Percentiles rank a stretch among this genome's conserved stretches.
phyloP scores from a whole-genome alignment of 768 basidiomycete species.

The Kwoniella dejecticola region DNA sequence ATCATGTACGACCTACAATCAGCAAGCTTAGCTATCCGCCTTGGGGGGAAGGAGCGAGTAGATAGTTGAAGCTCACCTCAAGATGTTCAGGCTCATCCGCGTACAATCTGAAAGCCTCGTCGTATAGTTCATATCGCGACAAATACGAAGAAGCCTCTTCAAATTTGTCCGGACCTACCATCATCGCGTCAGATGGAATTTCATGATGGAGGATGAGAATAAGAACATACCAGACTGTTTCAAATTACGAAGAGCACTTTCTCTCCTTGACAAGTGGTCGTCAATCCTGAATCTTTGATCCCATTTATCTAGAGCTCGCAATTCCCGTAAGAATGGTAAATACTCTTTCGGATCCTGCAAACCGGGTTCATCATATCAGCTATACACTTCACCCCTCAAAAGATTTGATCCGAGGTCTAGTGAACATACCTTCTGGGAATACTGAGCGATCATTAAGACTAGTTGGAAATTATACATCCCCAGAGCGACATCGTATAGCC shows the following conservation, averaged over 20 bases:
- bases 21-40: neutral
- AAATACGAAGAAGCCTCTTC: constrained; percentile 78
- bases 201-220: constrained; percentile 7
- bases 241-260: constrained; percentile 74
- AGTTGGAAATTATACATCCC: constrained; percentile 99
- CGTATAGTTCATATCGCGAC: constrained; percentile 74
- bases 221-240: constrained; percentile 68
- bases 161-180: constrained; percentile 68
- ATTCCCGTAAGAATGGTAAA: constrained; percentile 89
- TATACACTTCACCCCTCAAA: too few relatives aligned
- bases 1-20: constrained; percentile 51
- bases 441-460: constrained; percentile 92
- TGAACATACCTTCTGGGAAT: constrained; percentile 80
- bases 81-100: constrained; percentile 64
- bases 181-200: neutral
- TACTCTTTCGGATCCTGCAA: constrained; percentile 93
- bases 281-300: constrained; percentile 91
- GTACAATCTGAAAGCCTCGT: constrained; percentile 74
- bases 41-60: neutral
- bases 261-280: constrained; percentile 78
- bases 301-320: constrained; percentile 73
- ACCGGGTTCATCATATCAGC: too few relatives aligned
- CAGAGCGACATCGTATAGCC: constrained; percentile 87
- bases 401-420: neutral
- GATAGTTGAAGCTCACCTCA: constrained; percentile 58